phyloP scores from a whole-genome alignment of 331 rosid species.

The Prunus yedoensis region DNA sequence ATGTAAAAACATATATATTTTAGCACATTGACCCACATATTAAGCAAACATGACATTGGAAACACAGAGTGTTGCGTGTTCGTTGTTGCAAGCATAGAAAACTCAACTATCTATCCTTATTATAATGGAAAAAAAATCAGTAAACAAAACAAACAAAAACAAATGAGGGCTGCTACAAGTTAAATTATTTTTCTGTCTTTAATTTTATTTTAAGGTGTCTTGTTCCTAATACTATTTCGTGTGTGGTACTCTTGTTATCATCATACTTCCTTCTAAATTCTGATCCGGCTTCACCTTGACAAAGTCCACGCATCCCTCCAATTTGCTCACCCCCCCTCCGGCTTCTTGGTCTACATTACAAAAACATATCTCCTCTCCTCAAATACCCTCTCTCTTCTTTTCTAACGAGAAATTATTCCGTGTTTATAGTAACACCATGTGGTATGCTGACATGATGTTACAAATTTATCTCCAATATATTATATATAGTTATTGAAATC shows the following conservation, averaged over 20 bases:
- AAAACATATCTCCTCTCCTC: no score
- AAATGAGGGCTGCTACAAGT: background rate
- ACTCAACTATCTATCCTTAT: background rate
- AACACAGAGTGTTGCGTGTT: background rate
- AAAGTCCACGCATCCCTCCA: background rate
- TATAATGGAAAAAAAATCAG: background rate
- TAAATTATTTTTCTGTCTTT: background rate
- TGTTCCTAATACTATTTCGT: background rate
- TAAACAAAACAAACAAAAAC: background rate
- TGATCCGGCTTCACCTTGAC: conserved; percentile 7
- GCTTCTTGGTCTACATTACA: no score
- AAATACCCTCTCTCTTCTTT: no score
- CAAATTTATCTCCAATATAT: no score
- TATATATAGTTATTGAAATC: no score
- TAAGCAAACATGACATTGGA: background rate
- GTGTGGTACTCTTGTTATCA: background rate
- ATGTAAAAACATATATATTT: no score
- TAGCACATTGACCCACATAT: no score
- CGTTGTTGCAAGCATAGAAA: background rate
- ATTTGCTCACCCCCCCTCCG: background rate
- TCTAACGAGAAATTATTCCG: no score
- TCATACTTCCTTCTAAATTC: background rate
- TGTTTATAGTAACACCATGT: no score
- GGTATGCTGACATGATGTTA: no score
- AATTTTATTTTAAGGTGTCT: background rate